phyloP scores from a whole-genome alignment of 1,284 basidiomycete genomes.

The Boletus holoroseus region DNA sequence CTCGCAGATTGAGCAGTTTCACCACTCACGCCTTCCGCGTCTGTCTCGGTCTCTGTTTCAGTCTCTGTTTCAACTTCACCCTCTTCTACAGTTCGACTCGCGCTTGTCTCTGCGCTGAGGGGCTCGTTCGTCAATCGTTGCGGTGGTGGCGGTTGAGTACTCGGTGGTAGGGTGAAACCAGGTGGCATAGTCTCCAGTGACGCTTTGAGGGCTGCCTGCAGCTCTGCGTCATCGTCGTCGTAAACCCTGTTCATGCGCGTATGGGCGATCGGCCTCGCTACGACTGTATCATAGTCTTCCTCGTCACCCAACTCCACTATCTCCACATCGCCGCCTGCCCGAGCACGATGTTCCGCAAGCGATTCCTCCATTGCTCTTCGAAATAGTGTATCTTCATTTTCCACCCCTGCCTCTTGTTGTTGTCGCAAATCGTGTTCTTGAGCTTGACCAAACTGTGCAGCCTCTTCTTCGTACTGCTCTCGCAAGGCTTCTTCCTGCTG shows the following conservation, averaged over 20 bases:
- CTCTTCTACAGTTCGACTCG: slow-evolving; percentile 3
- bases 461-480: slow-evolving; percentile 50
- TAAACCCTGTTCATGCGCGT: slow-evolving; percentile 44
- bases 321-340: slow-evolving; percentile 13
- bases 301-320: slow-evolving; percentile 27
- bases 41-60: slow-evolving; percentile 21
- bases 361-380: slow-evolving; percentile 60
- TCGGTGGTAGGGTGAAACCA: slow-evolving; percentile 43
- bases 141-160: slow-evolving; percentile 26
- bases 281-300: slow-evolving; percentile 23
- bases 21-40: slow-evolving; percentile 17
- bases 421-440: slow-evolving; percentile 14
- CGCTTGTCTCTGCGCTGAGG: slow-evolving; percentile 19
- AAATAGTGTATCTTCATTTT: slow-evolving; percentile 58
- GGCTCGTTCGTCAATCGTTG: slow-evolving; percentile 15
- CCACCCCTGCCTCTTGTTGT: slow-evolving; percentile 26
- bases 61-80: slow-evolving; percentile 18
- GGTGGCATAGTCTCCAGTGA: slow-evolving; percentile 66
- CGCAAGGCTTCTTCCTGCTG: slow-evolving; percentile 66
- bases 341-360: slow-evolving; percentile 35
- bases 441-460: slow-evolving; percentile 23
- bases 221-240: slow-evolving; percentile 81
- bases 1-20: slow-evolving; percentile 24
- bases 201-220: slow-evolving; percentile 81
- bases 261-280: slow-evolving; percentile 2